A percentile compares a stretch with the other conserved stretches of the same genome.
These are phyloP conservation scores for Solanum dulcamara DNA, from an alignment of 257 asterid species.

Conservation along the genomic window DNA sequence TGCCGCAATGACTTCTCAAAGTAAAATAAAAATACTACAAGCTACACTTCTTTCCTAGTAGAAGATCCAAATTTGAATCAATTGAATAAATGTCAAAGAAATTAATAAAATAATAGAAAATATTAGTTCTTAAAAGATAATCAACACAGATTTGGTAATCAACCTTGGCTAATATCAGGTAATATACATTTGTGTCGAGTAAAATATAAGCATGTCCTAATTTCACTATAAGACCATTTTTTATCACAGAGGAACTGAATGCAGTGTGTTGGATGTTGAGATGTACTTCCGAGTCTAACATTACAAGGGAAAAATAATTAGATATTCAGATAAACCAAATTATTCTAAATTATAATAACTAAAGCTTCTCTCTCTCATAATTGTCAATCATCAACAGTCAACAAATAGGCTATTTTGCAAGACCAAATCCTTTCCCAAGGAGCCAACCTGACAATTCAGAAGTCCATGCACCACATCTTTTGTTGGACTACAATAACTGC, in stretches of 20 bases:
- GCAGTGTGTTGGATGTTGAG: neutral
- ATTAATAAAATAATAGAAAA: neutral
- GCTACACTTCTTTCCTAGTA: neutral
- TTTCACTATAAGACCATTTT: neutral
- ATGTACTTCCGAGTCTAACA: neutral
- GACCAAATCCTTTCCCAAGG: neutral
- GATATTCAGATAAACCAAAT: neutral
- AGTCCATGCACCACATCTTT: neutral
- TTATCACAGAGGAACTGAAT: neutral
- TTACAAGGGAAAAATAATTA: neutral
- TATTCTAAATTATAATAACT: neutral
- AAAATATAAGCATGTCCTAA: neutral
- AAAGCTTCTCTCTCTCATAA: neutral
- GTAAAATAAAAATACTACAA: neutral
- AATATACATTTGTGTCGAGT: neutral
- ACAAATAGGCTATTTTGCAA: neutral
- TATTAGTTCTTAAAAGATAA: neutral
- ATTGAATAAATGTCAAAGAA: neutral
- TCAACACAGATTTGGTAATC: neutral
- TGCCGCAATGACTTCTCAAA: neutral
- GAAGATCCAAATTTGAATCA: neutral
- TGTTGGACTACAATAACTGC: neutral
- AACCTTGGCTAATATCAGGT: neutral
- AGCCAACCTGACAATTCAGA: neutral
- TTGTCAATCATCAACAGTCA: neutral